Percentiles rank a stretch among this genome's conserved stretches.
Evolutionary conservation across 345 rosid species (phyloP).

Genomic region (Cardamine chenopodiifolia): DNA sequence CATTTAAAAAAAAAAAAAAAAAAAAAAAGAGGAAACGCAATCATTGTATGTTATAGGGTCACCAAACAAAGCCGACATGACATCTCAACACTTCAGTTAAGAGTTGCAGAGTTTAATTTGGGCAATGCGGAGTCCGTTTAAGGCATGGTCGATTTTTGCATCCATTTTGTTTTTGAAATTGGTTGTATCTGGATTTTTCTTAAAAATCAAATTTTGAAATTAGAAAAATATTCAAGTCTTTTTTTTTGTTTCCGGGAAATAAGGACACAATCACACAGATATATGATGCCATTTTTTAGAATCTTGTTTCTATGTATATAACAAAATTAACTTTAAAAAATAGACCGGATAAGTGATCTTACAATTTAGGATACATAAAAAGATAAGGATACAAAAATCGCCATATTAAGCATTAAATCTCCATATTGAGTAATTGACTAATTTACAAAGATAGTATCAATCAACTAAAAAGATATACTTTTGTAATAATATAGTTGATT

Average conservation of each 20-base stretch:
- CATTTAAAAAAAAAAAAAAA: too few species aligned
- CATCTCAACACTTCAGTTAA: too few species aligned
- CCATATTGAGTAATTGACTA: slow-evolving; percentile 13
- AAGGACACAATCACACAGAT: background rate
- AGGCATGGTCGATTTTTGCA: too few species aligned
- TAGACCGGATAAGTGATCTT: background rate
- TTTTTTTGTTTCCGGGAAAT: background rate
- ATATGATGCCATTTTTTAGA: background rate
- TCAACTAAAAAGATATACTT: slow-evolving; percentile 6
- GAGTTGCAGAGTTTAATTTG: too few species aligned
- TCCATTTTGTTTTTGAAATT: too few species aligned
- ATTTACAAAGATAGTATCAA: slow-evolving; percentile 24
- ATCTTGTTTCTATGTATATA: background rate
- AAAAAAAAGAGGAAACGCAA: too few species aligned
- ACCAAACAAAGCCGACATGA: too few species aligned
- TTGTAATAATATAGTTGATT: slow-evolving; percentile 15
- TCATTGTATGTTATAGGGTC: too few species aligned
- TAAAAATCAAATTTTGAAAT: background rate
- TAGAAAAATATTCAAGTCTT: background rate
- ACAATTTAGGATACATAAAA: background rate
- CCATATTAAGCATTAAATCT: too few species aligned
- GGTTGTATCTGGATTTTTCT: too few species aligned
- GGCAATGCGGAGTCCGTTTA: too few species aligned
- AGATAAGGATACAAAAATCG: background rate
- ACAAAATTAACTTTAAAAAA: background rate